Evolutionary conservation across 352 stramenopile genomes (phyloP), one percentile per base, ranked within the genome.

Genomic region (Globisporangium sylvaticum): DNA sequence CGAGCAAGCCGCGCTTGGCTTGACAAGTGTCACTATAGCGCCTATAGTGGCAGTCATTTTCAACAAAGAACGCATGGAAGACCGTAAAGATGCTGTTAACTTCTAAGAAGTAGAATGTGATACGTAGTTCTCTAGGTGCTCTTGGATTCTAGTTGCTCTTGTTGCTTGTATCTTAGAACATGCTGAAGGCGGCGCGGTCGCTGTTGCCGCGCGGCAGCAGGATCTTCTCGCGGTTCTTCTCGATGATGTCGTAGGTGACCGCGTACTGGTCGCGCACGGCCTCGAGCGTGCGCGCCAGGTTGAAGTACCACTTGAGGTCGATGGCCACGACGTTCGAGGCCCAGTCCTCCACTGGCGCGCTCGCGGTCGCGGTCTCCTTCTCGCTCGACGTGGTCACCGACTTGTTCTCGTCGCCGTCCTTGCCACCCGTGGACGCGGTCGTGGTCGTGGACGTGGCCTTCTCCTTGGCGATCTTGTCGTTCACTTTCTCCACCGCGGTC

Each of bases 261-360:
- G 80, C 81, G 75, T 95, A 95, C 61, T 90, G 78, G 69, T 94
- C 85, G 48, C 84, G 83, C 69, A 95, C 75, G 48, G 69, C 81
- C 62, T 94, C 85, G 7, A 95, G 78, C 15, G 76, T 73, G 52
- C 81, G 80, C 62, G 76, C 75, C 20, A 94, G 69, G 73, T 93
- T 91, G 46, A 88, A 90, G 65, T 84, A 90, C 87, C 87, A 95
- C 77, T 95, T 94, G 66, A 95, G 65, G 59, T 95, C 87, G 20
- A 95, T 61, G 39, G 87, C 84, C 20, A 91, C 80, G 58, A 92
- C 73, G 39, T 89, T 73, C 22, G 84, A 79, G n/a, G 88, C 25
- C 58, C 80, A 83, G 62, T 95, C 87, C 27, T 88, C 73, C 3
- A 75, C 69, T 0, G 76, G 76, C 8, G 68, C 59, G 22, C 66